Evolutionary conservation across 2,329 filamentous ascomycete species (phyloP).

Genomic region (Aspergillus floridensis): DNA sequence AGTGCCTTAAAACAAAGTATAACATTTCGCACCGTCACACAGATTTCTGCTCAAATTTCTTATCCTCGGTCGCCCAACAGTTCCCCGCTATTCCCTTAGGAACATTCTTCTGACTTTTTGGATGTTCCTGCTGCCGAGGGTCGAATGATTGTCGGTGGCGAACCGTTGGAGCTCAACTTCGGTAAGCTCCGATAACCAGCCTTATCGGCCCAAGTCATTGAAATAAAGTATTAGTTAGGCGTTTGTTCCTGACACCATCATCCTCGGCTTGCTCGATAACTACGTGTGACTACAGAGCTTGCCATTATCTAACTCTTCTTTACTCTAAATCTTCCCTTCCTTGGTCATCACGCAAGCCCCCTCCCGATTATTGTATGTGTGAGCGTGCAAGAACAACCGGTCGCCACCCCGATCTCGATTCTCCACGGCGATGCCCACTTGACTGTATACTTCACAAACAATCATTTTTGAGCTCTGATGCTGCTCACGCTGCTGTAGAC

Average conservation of each 20-base stretch:
- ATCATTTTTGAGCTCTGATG: background rate
- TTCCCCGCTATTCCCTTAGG: background rate
- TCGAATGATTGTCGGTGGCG: background rate
- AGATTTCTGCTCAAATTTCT: background rate
- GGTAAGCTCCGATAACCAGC: constrained; percentile 24
- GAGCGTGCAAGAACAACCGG: background rate
- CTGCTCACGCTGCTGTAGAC: background rate
- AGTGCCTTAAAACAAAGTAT: background rate
- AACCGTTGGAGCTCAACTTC: constrained; percentile 10
- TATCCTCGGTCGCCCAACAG: background rate
- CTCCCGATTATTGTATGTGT: background rate
- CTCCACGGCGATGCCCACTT: background rate
- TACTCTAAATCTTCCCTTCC: too few species aligned
- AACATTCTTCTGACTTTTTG: background rate
- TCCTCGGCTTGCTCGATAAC: background rate
- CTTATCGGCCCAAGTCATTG: constrained; percentile 1
- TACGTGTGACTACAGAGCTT: background rate
- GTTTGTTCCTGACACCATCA: background rate
- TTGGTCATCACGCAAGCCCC: background rate
- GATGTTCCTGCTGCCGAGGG: background rate
- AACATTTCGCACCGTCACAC: background rate
- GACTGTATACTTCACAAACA: background rate
- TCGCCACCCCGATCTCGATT: constrained; percentile 2
- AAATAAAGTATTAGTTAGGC: background rate
- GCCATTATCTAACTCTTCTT: background rate